A percentile compares a stretch with the other conserved stretches of the same genome.
Conservation (phyloP, 176 grass and related monocot genomes). For the Oryza glumipatula region DNA sequence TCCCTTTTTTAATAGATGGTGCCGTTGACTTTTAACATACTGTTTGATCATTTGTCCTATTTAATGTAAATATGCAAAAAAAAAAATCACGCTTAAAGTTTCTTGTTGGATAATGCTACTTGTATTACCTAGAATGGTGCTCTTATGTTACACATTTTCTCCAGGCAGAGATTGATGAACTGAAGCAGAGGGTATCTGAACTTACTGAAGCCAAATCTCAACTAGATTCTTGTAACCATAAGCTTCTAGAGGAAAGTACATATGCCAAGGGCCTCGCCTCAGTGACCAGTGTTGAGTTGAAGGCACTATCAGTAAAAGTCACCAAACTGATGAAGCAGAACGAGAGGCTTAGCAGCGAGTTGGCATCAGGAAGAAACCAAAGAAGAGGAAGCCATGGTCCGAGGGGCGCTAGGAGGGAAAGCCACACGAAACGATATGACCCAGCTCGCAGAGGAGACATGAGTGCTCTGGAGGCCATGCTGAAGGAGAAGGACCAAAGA, state of each 20-base stretch:
- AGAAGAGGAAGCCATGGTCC: conserved; percentile 55
- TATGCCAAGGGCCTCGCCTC: conserved; percentile 69
- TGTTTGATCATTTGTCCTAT: no score
- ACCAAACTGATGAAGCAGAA: conserved; percentile 89
- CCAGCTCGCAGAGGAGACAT: conserved; percentile 52
- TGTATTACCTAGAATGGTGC: not conserved
- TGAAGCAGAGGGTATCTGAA: conserved; percentile 62
- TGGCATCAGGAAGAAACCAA: conserved; percentile 64
- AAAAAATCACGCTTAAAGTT: no score
- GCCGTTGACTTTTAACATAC: no score
- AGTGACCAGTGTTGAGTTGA: conserved; percentile 69
- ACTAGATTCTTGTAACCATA: conserved; percentile 64
- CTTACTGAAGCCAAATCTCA: conserved; percentile 62
- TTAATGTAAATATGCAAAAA: no score
- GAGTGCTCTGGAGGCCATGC: conserved; percentile 51
- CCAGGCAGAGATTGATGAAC: conserved; percentile 58
- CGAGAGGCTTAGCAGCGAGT: conserved; percentile 60
- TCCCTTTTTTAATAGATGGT: no score
- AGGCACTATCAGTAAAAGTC: conserved; percentile 77
- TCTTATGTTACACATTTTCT: conserved; percentile 13
- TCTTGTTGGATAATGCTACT: no score
- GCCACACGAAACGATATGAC: conserved; percentile 55
- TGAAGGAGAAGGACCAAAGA: conserved; percentile 65
- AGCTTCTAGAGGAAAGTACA: conserved; percentile 68
- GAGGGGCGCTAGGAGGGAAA: conserved; percentile 43